A percentile compares a stretch with the other conserved stretches of the same genome.
phyloP scores from a whole-genome alignment of 306 rosid genomes.

The Dryas alaskensis region DNA sequence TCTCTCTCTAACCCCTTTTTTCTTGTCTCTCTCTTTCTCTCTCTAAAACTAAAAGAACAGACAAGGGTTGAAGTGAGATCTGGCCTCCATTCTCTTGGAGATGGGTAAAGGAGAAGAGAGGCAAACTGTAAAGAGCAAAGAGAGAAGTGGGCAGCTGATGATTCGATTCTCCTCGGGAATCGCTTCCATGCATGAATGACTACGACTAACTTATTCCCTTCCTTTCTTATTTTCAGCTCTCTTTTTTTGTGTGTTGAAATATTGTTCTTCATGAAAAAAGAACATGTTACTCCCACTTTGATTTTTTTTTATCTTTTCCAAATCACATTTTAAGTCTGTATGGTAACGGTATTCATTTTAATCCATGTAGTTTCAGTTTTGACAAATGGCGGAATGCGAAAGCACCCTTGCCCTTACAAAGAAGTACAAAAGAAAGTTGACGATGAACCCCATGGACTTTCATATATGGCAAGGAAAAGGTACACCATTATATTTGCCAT shows the following conservation, averaged over 20 bases:
- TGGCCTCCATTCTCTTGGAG: constrained; percentile 97
- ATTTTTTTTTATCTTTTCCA: not conserved
- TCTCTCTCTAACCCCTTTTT: constrained; percentile 8
- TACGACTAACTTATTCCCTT: constrained; percentile 45
- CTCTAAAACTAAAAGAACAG: constrained; percentile 10
- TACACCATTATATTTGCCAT: too few relatives aligned
- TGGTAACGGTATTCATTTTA: too few relatives aligned
- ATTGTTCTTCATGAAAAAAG: not conserved
- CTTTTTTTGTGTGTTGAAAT: not conserved
- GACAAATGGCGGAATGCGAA: too few relatives aligned
- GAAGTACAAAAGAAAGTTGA: too few relatives aligned
- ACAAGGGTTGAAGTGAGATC: constrained; percentile 28
- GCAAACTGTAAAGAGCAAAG: constrained; percentile 79
- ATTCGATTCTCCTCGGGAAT: constrained; percentile 82
- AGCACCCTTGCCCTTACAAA: too few relatives aligned
- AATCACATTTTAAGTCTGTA: too few relatives aligned
- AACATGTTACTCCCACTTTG: not conserved
- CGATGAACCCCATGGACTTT: too few relatives aligned
- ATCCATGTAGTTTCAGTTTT: too few relatives aligned
- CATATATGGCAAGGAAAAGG: too few relatives aligned
- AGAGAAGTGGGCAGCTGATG: constrained; percentile 37
- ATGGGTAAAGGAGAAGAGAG: constrained; percentile 71
- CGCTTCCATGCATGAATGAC: constrained; percentile 87
- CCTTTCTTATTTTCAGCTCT: not conserved
- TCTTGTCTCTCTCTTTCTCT: constrained; percentile 24